Percentiles rank a stretch among this genome's conserved stretches.
phyloP scores from a whole-genome alignment of 2,329 filamentous ascomycete genomes.

The Neofusicoccum laricinum region DNA sequence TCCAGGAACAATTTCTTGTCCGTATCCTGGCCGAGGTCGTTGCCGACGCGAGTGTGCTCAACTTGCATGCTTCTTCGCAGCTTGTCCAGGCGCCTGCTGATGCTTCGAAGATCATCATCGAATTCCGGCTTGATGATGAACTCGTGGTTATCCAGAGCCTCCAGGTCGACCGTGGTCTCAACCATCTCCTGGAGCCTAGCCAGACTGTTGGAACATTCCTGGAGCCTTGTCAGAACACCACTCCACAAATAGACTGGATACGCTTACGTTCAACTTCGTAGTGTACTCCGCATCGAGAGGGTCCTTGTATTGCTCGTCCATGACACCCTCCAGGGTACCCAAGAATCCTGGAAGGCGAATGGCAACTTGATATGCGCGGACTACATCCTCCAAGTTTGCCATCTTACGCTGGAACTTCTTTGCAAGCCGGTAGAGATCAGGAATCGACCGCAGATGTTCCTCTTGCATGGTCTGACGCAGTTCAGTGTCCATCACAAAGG shows the following conservation, averaged over 20 bases:
- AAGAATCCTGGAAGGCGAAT: conserved; percentile 90
- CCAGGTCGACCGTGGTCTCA: conserved; percentile 93
- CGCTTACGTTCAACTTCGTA: conserved; percentile 58
- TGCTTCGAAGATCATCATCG: conserved; percentile 82
- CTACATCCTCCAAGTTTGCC: conserved; percentile 92
- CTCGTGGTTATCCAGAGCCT: conserved; percentile 93
- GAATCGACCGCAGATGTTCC: conserved; percentile 87
- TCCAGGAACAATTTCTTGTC: conserved; percentile 99
- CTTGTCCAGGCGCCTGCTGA: conserved; percentile 86
- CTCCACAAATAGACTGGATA: conserved; percentile 31
- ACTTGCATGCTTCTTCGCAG: conserved; percentile 76
- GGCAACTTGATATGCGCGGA: conserved; percentile 89
- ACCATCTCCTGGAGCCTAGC: conserved; percentile 95
- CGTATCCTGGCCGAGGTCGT: conserved; percentile 84
- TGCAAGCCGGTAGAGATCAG: conserved; percentile 86
- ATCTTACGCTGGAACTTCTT: conserved; percentile 93
- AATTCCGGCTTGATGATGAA: conserved; percentile 99
- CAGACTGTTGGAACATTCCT: conserved; percentile 70
- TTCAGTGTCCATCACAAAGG: conserved; percentile 90
- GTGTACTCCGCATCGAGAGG: conserved; percentile 87
- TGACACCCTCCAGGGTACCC: conserved; percentile 82
- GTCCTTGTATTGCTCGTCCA: conserved; percentile 90
- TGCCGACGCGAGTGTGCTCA: conserved; percentile 73
- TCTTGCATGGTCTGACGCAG: conserved; percentile 95
- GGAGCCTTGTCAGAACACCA: not conserved